Conservation (phyloP, 768 basidiomycete genomes). For the Sporobolomyces roseus region DNA sequence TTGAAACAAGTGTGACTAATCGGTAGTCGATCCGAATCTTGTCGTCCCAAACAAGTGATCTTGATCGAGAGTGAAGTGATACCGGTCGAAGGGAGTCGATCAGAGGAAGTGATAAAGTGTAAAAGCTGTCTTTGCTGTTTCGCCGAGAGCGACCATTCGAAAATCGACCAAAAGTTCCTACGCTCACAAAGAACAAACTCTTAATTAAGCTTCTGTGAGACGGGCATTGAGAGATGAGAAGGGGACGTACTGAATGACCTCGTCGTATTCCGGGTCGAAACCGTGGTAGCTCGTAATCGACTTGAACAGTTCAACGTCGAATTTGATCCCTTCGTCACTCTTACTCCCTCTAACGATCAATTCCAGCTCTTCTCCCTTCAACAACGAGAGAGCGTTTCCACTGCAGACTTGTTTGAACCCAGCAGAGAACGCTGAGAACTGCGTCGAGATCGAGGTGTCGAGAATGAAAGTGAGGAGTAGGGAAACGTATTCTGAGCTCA, state of each 20-base stretch:
- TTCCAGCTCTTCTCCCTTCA: conserved; percentile 44
- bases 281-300: conserved; percentile 40
- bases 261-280: conserved; percentile 21
- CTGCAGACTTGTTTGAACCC: conserved; percentile 35
- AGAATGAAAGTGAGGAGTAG: conserved; percentile 37
- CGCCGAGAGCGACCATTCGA: conserved; percentile 2
- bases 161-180: conserved; percentile 35
- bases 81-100: conserved; percentile 44
- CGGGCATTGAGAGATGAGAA: not conserved
- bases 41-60: conserved; percentile 17
- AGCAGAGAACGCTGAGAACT: conserved; percentile 41
- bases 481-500: conserved; percentile 24
- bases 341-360: conserved; percentile 42
- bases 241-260: conserved; percentile 34
- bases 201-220: too few species aligned
- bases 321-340: conserved; percentile 38
- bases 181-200: not conserved
- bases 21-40: conserved; percentile 7
- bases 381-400: conserved; percentile 43
- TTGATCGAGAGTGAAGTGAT: conserved; percentile 25
- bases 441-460: conserved; percentile 29
- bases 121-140: conserved; percentile 28
- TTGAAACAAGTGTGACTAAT: conserved; percentile 44
- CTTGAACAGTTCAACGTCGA: conserved; percentile 38
- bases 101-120: conserved; percentile 42